phyloP scores from a whole-genome alignment of 1,284 basidiomycete genomes.

The Tremellales sp. region DNA sequence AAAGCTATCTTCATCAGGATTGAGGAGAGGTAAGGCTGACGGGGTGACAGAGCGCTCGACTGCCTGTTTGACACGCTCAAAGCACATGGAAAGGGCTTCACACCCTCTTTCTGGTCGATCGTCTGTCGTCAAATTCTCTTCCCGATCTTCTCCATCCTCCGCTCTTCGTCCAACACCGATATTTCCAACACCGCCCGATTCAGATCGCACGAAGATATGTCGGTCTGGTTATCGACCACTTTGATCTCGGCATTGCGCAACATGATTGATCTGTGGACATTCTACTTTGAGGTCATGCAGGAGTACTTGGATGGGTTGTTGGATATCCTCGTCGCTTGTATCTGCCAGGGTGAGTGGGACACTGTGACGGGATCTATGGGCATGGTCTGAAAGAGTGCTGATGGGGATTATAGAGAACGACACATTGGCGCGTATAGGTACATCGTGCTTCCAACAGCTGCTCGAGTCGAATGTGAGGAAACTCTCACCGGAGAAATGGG shows the following conservation, averaged over 20 bases:
- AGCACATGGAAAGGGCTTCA: conserved; percentile 79
- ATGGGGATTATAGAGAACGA: conserved; percentile 72
- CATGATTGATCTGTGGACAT: conserved; percentile 93
- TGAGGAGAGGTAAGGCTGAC: neutral
- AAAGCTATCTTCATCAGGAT: neutral
- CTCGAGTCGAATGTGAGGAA: conserved; percentile 91
- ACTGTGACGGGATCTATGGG: neutral
- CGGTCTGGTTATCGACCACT: conserved; percentile 97
- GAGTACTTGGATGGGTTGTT: conserved; percentile 84
- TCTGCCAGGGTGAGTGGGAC: conserved; percentile 80
- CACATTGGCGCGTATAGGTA: conserved; percentile 94
- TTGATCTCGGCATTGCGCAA: conserved; percentile 98
- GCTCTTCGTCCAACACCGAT: conserved; percentile 1
- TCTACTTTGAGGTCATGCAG: conserved; percentile 89
- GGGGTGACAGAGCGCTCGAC: conserved; percentile 80
- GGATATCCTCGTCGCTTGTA: conserved; percentile 92
- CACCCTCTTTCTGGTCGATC: conserved; percentile 96
- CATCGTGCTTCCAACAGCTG: conserved; percentile 94
- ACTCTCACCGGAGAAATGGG: conserved; percentile 81
- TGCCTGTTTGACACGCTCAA: conserved; percentile 94
- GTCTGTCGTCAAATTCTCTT: conserved; percentile 94
- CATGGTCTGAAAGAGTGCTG: neutral
- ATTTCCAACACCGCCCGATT: conserved; percentile 60
- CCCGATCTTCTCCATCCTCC: conserved; percentile 96
- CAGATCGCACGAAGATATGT: conserved; percentile 97